A percentile compares a stretch with the other conserved stretches of the same genome.
phyloP scores from a whole-genome alignment of 495 filamentous ascomycete genomes.

The Talaromyces proteolyticus region DNA sequence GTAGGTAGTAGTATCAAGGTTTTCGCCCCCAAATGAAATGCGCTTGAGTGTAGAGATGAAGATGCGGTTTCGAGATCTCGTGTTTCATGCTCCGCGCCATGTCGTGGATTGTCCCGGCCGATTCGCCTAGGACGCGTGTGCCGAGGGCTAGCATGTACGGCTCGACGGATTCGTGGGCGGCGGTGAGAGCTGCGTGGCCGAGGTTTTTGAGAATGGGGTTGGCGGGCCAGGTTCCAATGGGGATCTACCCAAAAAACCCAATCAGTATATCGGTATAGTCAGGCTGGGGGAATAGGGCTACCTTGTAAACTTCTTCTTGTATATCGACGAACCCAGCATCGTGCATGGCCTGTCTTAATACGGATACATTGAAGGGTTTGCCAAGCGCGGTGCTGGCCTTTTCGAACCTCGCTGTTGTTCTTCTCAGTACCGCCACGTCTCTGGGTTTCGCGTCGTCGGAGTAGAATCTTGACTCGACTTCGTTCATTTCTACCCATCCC shows the following conservation, averaged over 20 bases:
- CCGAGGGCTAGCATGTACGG: constrained; percentile 48
- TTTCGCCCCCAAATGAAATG: constrained; percentile 36
- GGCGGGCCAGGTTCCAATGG: constrained; percentile 43
- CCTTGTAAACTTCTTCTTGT: constrained; percentile 34
- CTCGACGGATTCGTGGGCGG: constrained; percentile 35
- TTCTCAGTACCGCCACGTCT: constrained; percentile 15
- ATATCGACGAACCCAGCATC: constrained; percentile 29
- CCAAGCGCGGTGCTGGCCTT: constrained; percentile 29
- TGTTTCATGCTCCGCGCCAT: constrained; percentile 27
- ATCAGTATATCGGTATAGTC: too few species aligned
- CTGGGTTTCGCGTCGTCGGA: constrained; percentile 33
- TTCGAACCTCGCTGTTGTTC: constrained; percentile 14
- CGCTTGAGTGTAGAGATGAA: constrained; percentile 31
- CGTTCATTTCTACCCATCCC: constrained; percentile 48
- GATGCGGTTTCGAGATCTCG: constrained; percentile 26
- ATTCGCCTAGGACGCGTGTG: constrained; percentile 48
- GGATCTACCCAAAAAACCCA: constrained; percentile 17
- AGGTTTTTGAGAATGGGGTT: constrained; percentile 42
- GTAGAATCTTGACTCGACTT: constrained; percentile 31
- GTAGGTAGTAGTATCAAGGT: constrained; percentile 13
- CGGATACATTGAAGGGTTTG: constrained; percentile 23
- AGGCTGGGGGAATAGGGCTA: constrained; percentile 7
- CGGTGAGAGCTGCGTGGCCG: constrained; percentile 30
- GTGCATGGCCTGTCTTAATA: constrained; percentile 19
- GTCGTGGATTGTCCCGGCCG: constrained; percentile 38